Conservation (phyloP, 148 eudicot species). For the Agrostemma githago region DNA sequence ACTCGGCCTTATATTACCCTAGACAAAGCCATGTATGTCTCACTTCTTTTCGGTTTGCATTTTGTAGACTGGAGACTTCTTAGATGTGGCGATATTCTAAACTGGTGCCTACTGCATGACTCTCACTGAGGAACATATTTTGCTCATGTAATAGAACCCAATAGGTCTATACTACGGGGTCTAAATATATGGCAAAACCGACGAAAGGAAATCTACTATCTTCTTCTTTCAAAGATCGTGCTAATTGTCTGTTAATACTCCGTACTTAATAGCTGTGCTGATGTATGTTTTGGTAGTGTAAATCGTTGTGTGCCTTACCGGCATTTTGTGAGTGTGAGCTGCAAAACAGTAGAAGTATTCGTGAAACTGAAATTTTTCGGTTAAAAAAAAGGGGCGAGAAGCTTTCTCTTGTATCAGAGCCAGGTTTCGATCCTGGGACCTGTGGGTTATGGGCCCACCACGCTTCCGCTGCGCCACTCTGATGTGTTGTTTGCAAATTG, state of each 20-base stretch:
- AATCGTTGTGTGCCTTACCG: not conserved
- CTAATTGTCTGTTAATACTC: not conserved
- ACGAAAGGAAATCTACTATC: not conserved
- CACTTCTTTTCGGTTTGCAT: slow-evolving; percentile 13
- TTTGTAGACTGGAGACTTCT: slow-evolving; percentile 28
- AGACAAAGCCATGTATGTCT: not conserved
- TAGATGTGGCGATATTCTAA: slow-evolving; percentile 31
- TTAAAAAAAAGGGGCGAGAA: not conserved
- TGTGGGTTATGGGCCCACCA: not conserved
- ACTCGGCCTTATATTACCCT: not conserved
- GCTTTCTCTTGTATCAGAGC: not conserved
- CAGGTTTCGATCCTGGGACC: not conserved
- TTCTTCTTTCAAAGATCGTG: not conserved
- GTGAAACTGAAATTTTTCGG: too few relatives aligned
- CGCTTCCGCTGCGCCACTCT: slow-evolving; percentile 1
- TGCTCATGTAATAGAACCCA: not conserved
- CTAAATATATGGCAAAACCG: not conserved
- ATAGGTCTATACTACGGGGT: too few relatives aligned
- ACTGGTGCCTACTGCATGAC: not conserved
- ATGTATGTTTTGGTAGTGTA: not conserved
- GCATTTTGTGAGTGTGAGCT: not conserved
- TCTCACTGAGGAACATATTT: not conserved
- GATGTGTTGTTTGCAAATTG: not conserved
- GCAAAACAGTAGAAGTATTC: too few relatives aligned
- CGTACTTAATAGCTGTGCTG: not conserved